These are phyloP conservation scores for Chlorociboria aeruginascens DNA, from an alignment of 495 filamentous ascomycete genomes.

Conservation along the genomic window DNA sequence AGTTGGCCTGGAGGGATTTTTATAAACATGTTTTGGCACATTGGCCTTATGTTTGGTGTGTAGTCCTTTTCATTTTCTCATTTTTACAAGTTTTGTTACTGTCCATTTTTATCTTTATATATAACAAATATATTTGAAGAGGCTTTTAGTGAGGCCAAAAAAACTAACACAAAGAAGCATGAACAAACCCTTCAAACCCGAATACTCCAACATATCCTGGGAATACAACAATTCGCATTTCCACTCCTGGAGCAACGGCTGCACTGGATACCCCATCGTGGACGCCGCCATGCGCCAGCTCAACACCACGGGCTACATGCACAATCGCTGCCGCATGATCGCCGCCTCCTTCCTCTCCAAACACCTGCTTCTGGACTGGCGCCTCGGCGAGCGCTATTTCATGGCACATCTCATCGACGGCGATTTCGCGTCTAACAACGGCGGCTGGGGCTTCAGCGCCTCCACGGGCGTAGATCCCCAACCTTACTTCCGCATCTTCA, in stretches of 20 bases:
- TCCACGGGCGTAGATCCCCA: conserved; percentile 82
- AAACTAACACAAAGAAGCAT: conserved; percentile 40
- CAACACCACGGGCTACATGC: conserved; percentile 62
- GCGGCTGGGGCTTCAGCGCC: conserved; percentile 80
- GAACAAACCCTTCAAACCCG: conserved; percentile 88
- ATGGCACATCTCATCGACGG: conserved; percentile 85
- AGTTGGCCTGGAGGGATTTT: conserved; percentile 88
- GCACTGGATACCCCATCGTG: conserved; percentile 76
- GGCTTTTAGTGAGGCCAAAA: not conserved
- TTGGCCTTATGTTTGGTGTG: conserved; percentile 81
- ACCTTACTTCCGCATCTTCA: conserved; percentile 88
- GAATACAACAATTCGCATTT: conserved; percentile 60
- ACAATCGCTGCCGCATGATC: conserved; percentile 84
- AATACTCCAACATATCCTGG: conserved; percentile 75
- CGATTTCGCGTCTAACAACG: conserved; percentile 87
- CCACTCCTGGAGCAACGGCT: conserved; percentile 61
- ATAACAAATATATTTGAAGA: no score
- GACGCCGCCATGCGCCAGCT: conserved; percentile 91
- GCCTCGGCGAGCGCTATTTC: conserved; percentile 78
- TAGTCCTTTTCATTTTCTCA: not conserved
- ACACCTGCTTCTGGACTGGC: conserved; percentile 82
- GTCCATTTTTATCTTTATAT: no score
- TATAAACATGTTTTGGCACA: conserved; percentile 79
- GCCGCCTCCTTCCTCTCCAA: conserved; percentile 81
- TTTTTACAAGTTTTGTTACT: no score